These are phyloP conservation scores for Arctium lappa DNA, from an alignment of 129 eudicot genomes.

Conservation along the genomic window DNA sequence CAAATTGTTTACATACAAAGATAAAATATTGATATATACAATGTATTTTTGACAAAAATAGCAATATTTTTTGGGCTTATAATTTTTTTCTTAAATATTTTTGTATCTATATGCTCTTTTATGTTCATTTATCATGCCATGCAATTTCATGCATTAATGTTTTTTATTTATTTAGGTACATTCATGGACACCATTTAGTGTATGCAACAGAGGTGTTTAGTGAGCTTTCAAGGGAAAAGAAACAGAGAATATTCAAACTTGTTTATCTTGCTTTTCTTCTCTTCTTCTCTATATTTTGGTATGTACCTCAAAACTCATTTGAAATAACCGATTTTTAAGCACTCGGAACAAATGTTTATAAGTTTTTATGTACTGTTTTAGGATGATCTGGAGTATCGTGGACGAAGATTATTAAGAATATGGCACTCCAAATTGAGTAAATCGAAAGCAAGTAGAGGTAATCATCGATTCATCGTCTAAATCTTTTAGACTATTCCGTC, in stretches of 20 bases:
- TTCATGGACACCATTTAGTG: conserved; percentile 45
- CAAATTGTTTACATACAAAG: background rate
- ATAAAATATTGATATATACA: background rate
- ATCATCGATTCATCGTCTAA: background rate
- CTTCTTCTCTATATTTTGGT: conserved; percentile 65
- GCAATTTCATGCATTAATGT: background rate
- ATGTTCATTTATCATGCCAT: background rate
- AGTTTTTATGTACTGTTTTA: conserved; percentile 19
- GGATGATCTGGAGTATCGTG: conserved; percentile 75
- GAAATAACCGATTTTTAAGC: background rate
- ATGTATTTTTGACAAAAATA: background rate
- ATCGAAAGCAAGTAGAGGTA: conserved; percentile 22
- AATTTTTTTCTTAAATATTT: background rate
- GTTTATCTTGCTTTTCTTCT: conserved; percentile 50
- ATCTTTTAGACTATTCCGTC: background rate
- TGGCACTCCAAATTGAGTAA: conserved; percentile 2
- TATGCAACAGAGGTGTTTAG: conserved; percentile 80
- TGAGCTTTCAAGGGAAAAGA: conserved; percentile 62
- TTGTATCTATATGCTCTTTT: background rate
- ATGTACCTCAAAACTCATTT: conserved; percentile 11
- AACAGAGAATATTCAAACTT: conserved; percentile 56
- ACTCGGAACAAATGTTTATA: background rate
- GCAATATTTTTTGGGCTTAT: background rate
- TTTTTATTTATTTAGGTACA: conserved; percentile 41
- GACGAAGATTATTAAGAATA: conserved; percentile 43